phyloP scores from a whole-genome alignment of 2,329 filamentous ascomycete species.

The Teratosphaeria zuluensis region DNA sequence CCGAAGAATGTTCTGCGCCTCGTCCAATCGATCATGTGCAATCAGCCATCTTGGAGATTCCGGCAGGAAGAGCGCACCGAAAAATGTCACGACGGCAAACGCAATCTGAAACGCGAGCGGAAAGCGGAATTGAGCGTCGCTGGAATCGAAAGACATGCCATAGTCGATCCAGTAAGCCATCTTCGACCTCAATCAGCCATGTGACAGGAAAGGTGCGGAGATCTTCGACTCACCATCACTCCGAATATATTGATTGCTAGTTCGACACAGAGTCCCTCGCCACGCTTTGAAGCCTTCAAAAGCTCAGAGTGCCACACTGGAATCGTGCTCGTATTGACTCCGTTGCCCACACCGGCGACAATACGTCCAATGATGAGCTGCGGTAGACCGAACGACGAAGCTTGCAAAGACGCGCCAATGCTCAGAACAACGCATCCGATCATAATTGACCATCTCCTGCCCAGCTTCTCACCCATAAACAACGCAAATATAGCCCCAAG shows the following conservation, averaged over 20 bases:
- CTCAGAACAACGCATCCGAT: constrained; percentile 39
- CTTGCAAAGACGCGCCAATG: constrained; percentile 39
- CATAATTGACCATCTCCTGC: constrained; percentile 38
- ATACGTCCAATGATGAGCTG: constrained; percentile 41
- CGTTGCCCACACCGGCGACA: constrained; percentile 40
- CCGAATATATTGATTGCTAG: constrained; percentile 41
- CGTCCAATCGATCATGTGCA: constrained; percentile 16
- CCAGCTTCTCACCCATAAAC: constrained; percentile 33
- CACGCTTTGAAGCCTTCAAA: constrained; percentile 39
- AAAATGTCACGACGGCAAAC: constrained; percentile 23
- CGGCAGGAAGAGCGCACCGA: constrained; percentile 31
- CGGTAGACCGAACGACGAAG: constrained; percentile 26
- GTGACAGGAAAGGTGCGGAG: not conserved
- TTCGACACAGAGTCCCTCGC: constrained; percentile 42
- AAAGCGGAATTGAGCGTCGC: constrained; percentile 18
- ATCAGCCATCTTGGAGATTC: constrained; percentile 27
- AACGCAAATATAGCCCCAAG: constrained; percentile 43
- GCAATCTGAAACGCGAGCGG: constrained; percentile 29
- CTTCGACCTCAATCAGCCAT: no score
- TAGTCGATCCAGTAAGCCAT: constrained; percentile 29
- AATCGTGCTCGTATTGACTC: constrained; percentile 41
- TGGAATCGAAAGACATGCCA: constrained; percentile 22
- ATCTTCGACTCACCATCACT: constrained; percentile 38
- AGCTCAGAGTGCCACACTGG: constrained; percentile 42
- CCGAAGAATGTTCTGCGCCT: constrained; percentile 1